Base-by-base conservation (phyloP, 805 yeast species). In the Saccharomycopsis oosterbeekiorum region DNA sequence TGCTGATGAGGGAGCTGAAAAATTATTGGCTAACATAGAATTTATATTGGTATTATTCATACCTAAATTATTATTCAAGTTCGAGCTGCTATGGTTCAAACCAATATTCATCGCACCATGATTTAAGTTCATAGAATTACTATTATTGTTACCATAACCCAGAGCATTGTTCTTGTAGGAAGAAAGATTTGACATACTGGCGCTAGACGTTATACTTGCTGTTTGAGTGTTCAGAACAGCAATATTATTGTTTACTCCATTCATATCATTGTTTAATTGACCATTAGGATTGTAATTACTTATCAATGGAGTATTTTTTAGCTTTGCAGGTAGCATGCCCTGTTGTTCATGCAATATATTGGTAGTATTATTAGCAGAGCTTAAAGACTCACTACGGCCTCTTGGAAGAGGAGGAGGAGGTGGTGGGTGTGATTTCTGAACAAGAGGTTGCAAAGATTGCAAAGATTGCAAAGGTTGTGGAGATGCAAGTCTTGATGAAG, bases 341-440 rank as follows among this genome's bases (percentile, higher is more conserved):
- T 47, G 55, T 34, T 24, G 57, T 41, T 59, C 54, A 6, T 26
- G 58, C 26, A n/a, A n/a, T n/a, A 42, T 24, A 37, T 40, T 14
- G 39, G 21, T 8, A 56, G 21, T 10, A 17, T 39, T 17, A 17
- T 10, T 56, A n/a, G n/a, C 21, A 15, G 26, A n/a, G 26, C 40
- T 37, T 40, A 55, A 19, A 14, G 77, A 71, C 43, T 78, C 71
- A 1, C 72, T 65, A 55, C 80, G 68, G 59, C 77, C 69, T 42
- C 75, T 70, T 37, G 71, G 70, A 12, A 79, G 79, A 12, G 76
- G 75, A 1, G 80, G 71, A 1, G 73, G 73, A 17, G 73, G 71
- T 19, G 71, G 65, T 21, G 10, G 70, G 1, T 74, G 69, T 9
- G 79, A 53, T 19, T 21, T 50, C 55, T 57, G 24, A 5, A n/a